Conservation (phyloP, 208 protist species). For the Leishmania turanica region DNA sequence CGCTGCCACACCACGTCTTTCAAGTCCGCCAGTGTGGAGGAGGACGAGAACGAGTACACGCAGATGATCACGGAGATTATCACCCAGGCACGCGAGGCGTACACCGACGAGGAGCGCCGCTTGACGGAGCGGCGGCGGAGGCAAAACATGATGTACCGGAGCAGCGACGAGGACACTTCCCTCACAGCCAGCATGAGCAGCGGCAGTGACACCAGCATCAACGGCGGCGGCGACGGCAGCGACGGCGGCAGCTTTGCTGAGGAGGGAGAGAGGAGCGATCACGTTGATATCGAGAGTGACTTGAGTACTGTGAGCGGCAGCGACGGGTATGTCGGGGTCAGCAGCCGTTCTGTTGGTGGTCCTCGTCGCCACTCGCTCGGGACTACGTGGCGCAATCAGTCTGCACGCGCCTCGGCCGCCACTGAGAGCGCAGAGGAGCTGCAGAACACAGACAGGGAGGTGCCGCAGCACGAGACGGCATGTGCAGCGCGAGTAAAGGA, state of each 20-base stretch:
- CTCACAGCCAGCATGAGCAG: neutral
- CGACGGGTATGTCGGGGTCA: neutral
- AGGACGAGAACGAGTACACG: slow-evolving; percentile 39
- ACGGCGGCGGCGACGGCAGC: neutral
- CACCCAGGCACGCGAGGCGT: slow-evolving; percentile 35
- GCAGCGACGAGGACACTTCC: slow-evolving; percentile 31
- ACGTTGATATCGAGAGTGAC: slow-evolving; percentile 2
- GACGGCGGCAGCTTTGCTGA: neutral
- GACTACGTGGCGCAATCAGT: neutral
- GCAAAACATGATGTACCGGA: slow-evolving; percentile 16
- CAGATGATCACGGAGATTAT: slow-evolving; percentile 42
- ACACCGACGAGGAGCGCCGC: slow-evolving; percentile 33
- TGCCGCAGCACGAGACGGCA: neutral
- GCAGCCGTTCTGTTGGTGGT: neutral
- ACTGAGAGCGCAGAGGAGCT: neutral
- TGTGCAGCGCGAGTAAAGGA: neutral
- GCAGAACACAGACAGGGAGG: neutral
- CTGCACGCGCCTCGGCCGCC: neutral
- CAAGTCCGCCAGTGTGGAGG: slow-evolving; percentile 7
- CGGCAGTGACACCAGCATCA: slow-evolving; percentile 9
- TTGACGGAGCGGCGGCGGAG: slow-evolving; percentile 33
- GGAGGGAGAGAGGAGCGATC: neutral
- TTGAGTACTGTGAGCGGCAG: slow-evolving; percentile 6
- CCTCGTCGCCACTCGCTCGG: slow-evolving; percentile 1
- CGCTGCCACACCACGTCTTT: neutral